Percentiles rank a stretch among this genome's conserved stretches.
Evolutionary conservation across 768 basidiomycete species (phyloP).

Genomic region (Lactifluus volemus): DNA sequence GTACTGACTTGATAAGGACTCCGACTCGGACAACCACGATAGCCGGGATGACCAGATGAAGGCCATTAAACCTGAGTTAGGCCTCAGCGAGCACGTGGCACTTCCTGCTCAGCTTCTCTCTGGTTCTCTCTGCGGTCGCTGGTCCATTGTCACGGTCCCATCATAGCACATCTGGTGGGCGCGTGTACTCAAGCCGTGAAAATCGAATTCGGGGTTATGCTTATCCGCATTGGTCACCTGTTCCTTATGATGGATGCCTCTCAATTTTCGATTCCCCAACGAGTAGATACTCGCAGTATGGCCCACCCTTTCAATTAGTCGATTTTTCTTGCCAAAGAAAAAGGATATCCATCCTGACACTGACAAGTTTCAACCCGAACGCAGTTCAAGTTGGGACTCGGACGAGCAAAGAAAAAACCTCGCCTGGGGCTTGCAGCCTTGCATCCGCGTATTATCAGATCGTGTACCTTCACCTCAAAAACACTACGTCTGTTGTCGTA

Average conservation of each 20-base stretch:
- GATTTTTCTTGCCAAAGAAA: too few species aligned
- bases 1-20: too few species aligned
- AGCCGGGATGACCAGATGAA: too few species aligned
- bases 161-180: too few species aligned
- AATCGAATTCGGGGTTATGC: neutral
- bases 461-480: neutral
- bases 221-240: neutral
- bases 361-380: too few species aligned
- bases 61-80: too few species aligned
- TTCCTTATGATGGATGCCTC: neutral
- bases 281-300: neutral
- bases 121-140: neutral
- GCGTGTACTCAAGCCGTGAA: neutral
- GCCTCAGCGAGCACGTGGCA: neutral
- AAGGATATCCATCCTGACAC: too few species aligned
- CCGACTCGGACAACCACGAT: too few species aligned
- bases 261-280: neutral
- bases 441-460: neutral
- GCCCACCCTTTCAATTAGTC: neutral
- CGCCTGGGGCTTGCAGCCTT: neutral
- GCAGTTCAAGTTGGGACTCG: neutral
- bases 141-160: neutral
- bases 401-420: neutral
- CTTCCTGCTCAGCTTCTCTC: neutral
- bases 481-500: neutral